Base-by-base conservation (phyloP, 2,329 filamentous ascomycete genomes). In the Zasmidium citrigriseum region DNA sequence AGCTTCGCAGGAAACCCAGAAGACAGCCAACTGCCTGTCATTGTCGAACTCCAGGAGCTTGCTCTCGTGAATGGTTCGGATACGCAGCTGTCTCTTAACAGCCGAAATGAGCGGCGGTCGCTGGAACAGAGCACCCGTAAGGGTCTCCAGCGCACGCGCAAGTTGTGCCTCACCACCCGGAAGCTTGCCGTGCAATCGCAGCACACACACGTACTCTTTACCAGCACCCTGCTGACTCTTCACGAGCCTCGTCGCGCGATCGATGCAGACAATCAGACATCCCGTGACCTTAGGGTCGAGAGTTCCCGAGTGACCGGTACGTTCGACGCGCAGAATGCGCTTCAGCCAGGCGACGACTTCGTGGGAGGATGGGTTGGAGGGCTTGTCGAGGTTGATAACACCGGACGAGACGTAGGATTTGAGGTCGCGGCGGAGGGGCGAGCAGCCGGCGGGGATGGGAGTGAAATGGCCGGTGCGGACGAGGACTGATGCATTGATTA, bases 331-430 rank as follows among this genome's bases (percentile, higher is more conserved):
- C 57, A 99, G 84, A 72, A 98, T 98, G 70, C 93, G 89, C 88
- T 99, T 99, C 70, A 98, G 90, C 95, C 95, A 99, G 67, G 95
- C 93, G 73, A 99, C 95, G 67, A 99, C 95, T 83, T 99, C 95
- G 84, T 99, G 95, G 72, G 89, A 95, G 67, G 93, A 97, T 55
- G 93, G 93, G 82, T 99, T 99, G 54, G 93, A 96, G 58, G 93
- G 95, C 82, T 96, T 96, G 81, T 96, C 91, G 69, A 97, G 88
- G 82, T 99, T 99, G 80, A 99, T 98, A 59, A 99, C 93, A 80
- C 95, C 95, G 64, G 91, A 96, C 76, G 90, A 93, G 75, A 99
- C 88, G 81, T 98, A 99, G 65, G 90, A 92, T 83, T 97, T 97
- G 73, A 99, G 85, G 76, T 98, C 93, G 77, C 95, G 90, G 79